Conservation (phyloP, 2,329 filamentous ascomycete species). For the Lomentospora prolificans region DNA sequence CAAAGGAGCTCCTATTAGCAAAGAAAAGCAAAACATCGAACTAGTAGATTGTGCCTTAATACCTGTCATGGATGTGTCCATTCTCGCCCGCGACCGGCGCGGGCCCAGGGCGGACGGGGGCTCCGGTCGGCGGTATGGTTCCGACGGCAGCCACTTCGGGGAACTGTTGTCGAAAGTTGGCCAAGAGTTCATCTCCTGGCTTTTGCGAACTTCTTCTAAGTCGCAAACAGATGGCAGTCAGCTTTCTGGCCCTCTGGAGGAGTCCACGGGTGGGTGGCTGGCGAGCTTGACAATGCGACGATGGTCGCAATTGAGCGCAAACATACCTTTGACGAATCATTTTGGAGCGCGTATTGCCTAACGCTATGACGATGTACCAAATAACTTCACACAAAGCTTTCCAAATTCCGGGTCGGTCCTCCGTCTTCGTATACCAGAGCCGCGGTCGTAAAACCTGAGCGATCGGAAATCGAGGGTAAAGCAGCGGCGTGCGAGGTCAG, state of each 20-base stretch:
- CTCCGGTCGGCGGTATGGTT: constrained; percentile 29
- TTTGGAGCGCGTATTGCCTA: too few species aligned
- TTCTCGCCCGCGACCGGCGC: constrained; percentile 5
- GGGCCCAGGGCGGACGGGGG: constrained; percentile 16
- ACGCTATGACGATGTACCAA: too few species aligned
- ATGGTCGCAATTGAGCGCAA: background rate
- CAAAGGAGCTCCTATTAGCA: background rate
- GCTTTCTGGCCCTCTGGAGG: constrained; percentile 6
- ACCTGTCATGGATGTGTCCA: constrained; percentile 21
- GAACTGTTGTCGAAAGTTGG: constrained; percentile 75
- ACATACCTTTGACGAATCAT: constrained; percentile 27
- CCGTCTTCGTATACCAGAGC: too few species aligned
- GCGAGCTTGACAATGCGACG: background rate
- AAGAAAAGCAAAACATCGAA: background rate
- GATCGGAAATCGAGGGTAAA: too few species aligned
- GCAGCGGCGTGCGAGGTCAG: too few species aligned
- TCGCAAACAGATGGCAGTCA: constrained; percentile 9
- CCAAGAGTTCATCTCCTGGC: constrained; percentile 74
- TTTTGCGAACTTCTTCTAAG: constrained; percentile 69
- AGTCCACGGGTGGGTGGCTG: background rate
- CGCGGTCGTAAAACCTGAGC: too few species aligned
- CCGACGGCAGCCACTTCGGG: constrained; percentile 54
- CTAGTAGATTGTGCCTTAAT: background rate
- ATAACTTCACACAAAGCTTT: background rate
- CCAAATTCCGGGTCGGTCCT: background rate